phyloP scores from a whole-genome alignment of 73 alveolate genomes.

The Paramecium sonneborni region DNA sequence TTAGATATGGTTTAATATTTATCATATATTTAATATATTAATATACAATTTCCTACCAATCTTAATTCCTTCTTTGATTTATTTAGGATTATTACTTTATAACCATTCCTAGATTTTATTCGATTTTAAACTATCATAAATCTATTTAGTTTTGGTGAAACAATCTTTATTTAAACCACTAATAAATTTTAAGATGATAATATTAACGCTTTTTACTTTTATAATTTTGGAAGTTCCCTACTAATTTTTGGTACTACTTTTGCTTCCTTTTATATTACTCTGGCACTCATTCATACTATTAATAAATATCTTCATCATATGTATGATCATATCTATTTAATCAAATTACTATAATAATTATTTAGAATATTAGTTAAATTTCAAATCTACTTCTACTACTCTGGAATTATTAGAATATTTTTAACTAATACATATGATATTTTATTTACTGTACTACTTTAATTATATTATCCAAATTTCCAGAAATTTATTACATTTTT shows the following conservation, averaged over 20 bases:
- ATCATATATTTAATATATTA: background rate
- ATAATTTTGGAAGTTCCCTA: background rate
- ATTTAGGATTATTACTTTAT: background rate
- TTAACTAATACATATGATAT: background rate
- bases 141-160: background rate
- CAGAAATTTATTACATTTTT: background rate
- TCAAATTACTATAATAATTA: background rate
- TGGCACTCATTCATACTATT: background rate
- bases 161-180: background rate
- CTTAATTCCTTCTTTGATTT: background rate
- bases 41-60: background rate
- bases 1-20: background rate
- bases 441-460: background rate
- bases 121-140: background rate
- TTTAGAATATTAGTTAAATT: background rate
- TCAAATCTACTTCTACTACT: background rate
- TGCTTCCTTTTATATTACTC: background rate
- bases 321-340: background rate
- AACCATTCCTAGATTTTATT: constrained; percentile 14
- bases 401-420: background rate
- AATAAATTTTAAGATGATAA: background rate
- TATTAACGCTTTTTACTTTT: constrained; percentile 1
- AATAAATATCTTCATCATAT: background rate
- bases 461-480: background rate
- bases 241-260: background rate